These are phyloP conservation scores for Fusarium vanettenii DNA, from an alignment of 2,329 filamentous ascomycete species.

Conservation along the genomic window DNA sequence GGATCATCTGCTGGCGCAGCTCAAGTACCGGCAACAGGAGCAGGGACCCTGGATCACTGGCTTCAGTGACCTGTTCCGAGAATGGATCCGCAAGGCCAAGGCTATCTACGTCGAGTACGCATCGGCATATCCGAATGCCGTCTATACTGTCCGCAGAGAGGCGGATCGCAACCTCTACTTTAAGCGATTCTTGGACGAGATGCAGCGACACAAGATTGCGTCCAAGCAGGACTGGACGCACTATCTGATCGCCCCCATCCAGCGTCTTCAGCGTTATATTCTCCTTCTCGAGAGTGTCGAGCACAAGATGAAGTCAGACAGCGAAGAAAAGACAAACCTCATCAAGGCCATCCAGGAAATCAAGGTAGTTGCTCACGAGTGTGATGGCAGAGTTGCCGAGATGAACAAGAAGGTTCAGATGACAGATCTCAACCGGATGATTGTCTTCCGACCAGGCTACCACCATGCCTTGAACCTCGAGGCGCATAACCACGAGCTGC, in stretches of 20 bases:
- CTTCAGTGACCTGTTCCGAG: conserved; percentile 96
- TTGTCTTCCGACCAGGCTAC: conserved; percentile 89
- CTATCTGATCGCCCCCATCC: conserved; percentile 93
- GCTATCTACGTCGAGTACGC: conserved; percentile 93
- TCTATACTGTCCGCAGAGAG: conserved; percentile 86
- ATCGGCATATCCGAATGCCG: conserved; percentile 84
- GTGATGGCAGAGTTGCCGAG: conserved; percentile 91
- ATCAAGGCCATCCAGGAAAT: conserved; percentile 90
- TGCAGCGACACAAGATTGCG: conserved; percentile 81
- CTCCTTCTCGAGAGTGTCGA: conserved; percentile 85
- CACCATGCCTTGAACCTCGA: conserved; percentile 91
- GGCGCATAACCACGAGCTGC: conserved; percentile 90
- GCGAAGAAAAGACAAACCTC: conserved; percentile 89
- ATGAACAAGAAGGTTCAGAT: conserved; percentile 92
- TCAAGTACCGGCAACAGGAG: conserved; percentile 97
- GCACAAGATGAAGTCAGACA: conserved; percentile 84
- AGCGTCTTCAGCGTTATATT: conserved; percentile 89
- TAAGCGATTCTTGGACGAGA: conserved; percentile 84
- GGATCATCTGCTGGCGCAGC: conserved; percentile 88
- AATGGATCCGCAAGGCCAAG: conserved; percentile 97
- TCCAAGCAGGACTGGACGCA: conserved; percentile 92
- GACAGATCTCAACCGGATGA: conserved; percentile 83
- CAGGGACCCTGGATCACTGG: conserved; percentile 95
- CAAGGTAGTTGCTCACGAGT: conserved; percentile 87
- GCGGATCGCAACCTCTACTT: conserved; percentile 87